These are phyloP conservation scores for Kodamaea sp. DNA, from an alignment of 1,139 yeast genomes.

Conservation along the genomic window DNA sequence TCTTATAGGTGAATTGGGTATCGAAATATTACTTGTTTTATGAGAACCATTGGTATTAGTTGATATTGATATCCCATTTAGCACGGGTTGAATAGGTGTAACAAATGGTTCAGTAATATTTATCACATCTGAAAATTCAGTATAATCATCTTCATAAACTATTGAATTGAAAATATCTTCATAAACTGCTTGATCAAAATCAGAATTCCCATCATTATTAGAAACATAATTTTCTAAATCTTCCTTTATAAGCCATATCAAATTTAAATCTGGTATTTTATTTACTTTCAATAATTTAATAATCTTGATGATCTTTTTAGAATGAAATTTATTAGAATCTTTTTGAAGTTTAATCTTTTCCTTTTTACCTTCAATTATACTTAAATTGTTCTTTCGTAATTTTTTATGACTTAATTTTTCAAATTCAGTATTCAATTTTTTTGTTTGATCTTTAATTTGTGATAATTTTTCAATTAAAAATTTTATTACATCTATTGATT, in stretches of 20 bases:
- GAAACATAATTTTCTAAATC: constrained; percentile 40
- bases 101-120: constrained; percentile 1
- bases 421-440: constrained; percentile 29
- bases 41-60: neutral
- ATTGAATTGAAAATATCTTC: constrained; percentile 38
- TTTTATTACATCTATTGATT: constrained; percentile 29
- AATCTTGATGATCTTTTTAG: constrained; percentile 34
- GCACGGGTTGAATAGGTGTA: neutral
- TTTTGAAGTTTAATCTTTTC: constrained; percentile 40
- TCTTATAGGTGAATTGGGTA: constrained; percentile 13
- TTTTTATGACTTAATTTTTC: constrained; percentile 42
- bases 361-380: constrained; percentile 40
- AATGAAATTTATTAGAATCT: constrained; percentile 37
- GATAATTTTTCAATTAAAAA: constrained; percentile 12
- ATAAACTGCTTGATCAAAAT: constrained; percentile 39
- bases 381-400: constrained; percentile 37
- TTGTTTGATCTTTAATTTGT: constrained; percentile 30
- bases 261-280: constrained; percentile 31
- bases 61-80: constrained; percentile 1
- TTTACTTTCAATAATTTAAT: constrained; percentile 30
- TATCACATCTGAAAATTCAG: constrained; percentile 13
- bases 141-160: constrained; percentile 11
- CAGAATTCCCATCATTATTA: constrained; percentile 39
- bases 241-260: constrained; percentile 37
- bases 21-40: constrained; percentile 1